A percentile compares a stretch with the other conserved stretches of the same genome.
phyloP scores from a whole-genome alignment of 768 basidiomycete genomes.

The Russula compacta region DNA sequence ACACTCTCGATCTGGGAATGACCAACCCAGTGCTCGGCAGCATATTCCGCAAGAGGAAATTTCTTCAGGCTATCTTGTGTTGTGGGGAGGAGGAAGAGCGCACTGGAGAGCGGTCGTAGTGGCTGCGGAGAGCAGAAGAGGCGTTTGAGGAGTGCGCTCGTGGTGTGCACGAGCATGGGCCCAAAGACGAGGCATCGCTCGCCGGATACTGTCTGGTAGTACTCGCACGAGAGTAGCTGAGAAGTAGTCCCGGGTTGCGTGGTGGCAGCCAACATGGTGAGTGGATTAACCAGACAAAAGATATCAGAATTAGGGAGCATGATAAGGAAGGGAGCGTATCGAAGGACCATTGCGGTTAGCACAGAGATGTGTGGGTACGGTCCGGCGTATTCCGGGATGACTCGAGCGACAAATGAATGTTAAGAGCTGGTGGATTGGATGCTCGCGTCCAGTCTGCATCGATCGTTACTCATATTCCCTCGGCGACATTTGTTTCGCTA shows the following conservation, averaged over 20 bases:
- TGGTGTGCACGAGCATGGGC: constrained; percentile 57
- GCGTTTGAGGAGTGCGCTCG: constrained; percentile 52
- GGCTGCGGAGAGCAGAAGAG: constrained; percentile 34
- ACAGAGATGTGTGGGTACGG: too few species aligned
- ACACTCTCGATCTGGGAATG: too few species aligned
- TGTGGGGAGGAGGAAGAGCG: constrained; percentile 45
- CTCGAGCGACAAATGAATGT: too few species aligned
- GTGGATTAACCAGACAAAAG: too few species aligned
- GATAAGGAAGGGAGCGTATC: too few species aligned
- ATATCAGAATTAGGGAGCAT: background rate
- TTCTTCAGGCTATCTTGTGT: too few species aligned
- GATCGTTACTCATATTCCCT: constrained; percentile 20
- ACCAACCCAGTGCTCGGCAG: too few species aligned
- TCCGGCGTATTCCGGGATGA: background rate
- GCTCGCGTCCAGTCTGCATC: constrained; percentile 21
- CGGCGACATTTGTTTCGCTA: background rate
- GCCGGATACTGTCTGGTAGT: constrained; percentile 66
- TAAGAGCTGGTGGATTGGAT: background rate
- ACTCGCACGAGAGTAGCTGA: constrained; percentile 75
- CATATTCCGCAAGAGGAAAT: too few species aligned
- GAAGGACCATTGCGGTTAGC: constrained; percentile 63
- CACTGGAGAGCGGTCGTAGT: constrained; percentile 32
- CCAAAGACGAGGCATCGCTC: constrained; percentile 61
- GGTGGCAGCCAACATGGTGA: background rate
- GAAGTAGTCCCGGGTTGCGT: constrained; percentile 18